These are phyloP conservation scores for Tulasnella sp. DNA, from an alignment of 768 basidiomycete species.

Conservation along the genomic window DNA sequence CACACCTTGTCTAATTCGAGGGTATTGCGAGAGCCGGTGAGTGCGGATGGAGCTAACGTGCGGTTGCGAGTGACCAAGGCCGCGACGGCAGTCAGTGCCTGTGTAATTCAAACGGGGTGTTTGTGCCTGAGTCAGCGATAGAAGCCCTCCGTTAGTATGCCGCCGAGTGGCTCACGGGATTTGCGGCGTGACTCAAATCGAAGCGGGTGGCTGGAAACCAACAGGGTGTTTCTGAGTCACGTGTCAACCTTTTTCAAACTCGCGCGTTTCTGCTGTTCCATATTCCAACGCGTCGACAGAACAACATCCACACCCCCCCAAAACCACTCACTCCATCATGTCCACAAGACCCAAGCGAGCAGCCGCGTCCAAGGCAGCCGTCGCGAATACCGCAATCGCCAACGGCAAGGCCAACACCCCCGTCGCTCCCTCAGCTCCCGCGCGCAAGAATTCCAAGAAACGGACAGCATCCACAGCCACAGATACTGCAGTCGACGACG, in stretches of 20 bases:
- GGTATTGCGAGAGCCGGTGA: no score
- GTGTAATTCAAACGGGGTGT: no score
- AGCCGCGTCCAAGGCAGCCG: not conserved
- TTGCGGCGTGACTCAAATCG: not conserved
- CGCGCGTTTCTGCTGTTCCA: not conserved
- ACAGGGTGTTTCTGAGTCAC: not conserved
- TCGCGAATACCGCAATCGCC: not conserved
- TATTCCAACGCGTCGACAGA: not conserved
- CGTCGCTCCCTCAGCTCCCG: not conserved
- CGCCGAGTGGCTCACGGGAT: not conserved
- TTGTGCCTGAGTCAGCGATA: no score
- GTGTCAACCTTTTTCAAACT: not conserved
- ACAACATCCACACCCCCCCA: not conserved
- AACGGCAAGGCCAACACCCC: not conserved
- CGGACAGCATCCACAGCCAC: not conserved
- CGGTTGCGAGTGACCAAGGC: no score
- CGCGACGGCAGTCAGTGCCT: no score
- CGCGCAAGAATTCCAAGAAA: not conserved
- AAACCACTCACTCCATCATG: not conserved
- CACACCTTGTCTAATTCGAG: no score
- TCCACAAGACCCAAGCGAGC: not conserved
- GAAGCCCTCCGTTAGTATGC: not conserved
- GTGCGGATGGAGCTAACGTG: no score
- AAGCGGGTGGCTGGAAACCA: not conserved
- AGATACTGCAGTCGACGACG: not conserved